Conservation (phyloP, 108 stramenopile species). For the Poteriospumella lacustris region DNA sequence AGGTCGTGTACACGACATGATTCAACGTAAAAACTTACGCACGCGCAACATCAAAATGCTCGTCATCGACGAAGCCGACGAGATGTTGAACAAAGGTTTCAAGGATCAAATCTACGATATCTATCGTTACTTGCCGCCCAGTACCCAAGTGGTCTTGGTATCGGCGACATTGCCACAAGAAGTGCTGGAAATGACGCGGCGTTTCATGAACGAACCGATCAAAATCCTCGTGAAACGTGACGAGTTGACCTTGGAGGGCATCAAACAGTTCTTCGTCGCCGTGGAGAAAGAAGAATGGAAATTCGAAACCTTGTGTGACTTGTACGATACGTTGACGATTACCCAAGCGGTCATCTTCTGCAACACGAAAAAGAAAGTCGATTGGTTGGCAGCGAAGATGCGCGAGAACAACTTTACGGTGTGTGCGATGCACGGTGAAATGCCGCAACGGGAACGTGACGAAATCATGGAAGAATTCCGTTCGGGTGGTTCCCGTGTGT, state of each 20-base stretch:
- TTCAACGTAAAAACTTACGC: conserved; percentile 75
- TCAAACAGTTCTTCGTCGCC: conserved; percentile 91
- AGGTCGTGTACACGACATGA: conserved; percentile 94
- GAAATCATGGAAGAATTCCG: conserved; percentile 96
- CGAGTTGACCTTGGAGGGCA: conserved; percentile 95
- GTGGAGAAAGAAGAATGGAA: conserved; percentile 99
- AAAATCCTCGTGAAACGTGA: conserved; percentile 92
- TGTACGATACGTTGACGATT: conserved; percentile 97
- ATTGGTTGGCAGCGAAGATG: conserved; percentile 92
- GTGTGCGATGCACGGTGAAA: conserved; percentile 92
- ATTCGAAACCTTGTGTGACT: conserved; percentile 95
- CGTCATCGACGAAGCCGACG: conserved; percentile 99
- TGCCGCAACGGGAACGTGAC: conserved; percentile 83
- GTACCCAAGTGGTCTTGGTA: conserved; percentile 85
- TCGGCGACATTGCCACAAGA: conserved; percentile 87
- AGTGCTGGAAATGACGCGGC: conserved; percentile 91
- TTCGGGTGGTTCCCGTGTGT: conserved; percentile 80
- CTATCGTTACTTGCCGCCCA: conserved; percentile 84
- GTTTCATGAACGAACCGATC: conserved; percentile 96
- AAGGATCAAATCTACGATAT: conserved; percentile 99
- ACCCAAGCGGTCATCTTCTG: conserved; percentile 99
- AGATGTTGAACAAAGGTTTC: conserved; percentile 93
- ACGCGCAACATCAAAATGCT: conserved; percentile 73
- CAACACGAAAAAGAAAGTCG: conserved; percentile 94
- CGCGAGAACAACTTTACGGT: conserved; percentile 92